Evolutionary conservation across 352 stramenopile species (phyloP), one percentile per base, ranked within the genome.

Genomic region (Globisporangium heterothallicum): DNA sequence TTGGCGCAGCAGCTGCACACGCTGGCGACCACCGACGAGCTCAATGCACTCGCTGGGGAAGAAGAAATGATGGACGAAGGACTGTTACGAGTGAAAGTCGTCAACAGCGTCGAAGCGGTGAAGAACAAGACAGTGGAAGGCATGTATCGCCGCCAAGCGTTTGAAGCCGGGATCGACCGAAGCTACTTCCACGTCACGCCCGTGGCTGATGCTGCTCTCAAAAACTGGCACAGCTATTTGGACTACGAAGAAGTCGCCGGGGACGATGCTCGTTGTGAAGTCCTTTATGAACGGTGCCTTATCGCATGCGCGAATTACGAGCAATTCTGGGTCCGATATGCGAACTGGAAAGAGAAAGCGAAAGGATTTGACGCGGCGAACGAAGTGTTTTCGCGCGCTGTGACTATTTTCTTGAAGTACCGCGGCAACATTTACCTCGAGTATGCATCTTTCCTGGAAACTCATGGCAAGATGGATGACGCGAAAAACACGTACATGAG

Each of bases 281-380:
- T 72, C 26, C 56, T 92, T 14, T 92, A 92, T 62, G 78, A 89
- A 58, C 81, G 81, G 24, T 89, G 81, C 56, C 45, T 92, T 46
- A 88, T 92, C 57, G 74, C 81, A 8, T 92, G 81, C 54, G 81
- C 81, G 8, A 92, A 92, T 64, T 92, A 92, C 56, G 78, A 89
- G 49, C 66, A 86, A 35, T 78, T 92, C 58, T 92, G 81, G 81
- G 51, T 88, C 22, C 81, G 81, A 25, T 92, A 80, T 47, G 74
- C 69, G 41, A 55, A 68, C 29, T 92, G 78, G 78, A 78, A 63
- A 41, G 81, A 87, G 26, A 70, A 61, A 14, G 58, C 66, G 13
- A 56, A 66, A 25, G 76, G 74, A 0, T 86, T 89, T 63, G 62
- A 86, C 18, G 74, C 67, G 6, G 81, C 81, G 6, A 74, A 86